Evolutionary conservation across 2,329 filamentous ascomycete genomes (phyloP), one percentile per base, ranked within the genome.

Genomic region (Metarhizium robertsii): DNA sequence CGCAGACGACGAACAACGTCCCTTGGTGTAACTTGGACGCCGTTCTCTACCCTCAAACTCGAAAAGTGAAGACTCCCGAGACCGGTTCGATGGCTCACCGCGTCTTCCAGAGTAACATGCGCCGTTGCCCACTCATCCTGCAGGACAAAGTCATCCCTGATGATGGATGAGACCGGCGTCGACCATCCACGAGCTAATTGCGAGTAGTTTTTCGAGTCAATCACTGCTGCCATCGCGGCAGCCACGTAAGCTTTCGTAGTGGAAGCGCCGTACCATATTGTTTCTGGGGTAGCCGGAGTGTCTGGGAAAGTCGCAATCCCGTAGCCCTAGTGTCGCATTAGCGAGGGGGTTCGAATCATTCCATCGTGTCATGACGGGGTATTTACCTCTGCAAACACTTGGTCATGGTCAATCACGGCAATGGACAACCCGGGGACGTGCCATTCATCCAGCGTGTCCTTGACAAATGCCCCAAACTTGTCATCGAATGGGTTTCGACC

Each of bases 221-320:
- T 73, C 6, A 80, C 62, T 1, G 77, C 74, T 1, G 82, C 65
- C 2, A 85, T 64, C 0, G 72, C 70, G 0, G 79, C 78, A 2
- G 76, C 74, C 0, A 75, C 77, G 53, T 79, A 74, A 4, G 79
- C 76, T 63, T 85, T 85, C 25, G 79, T 81, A 2, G 75, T 81
- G 49, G 79, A 82, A 2, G 74, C 82, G 2, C 71, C 72, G 56
- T 78, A 79, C 67, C 79, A 84, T 2, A 84, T 68, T 0, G 80
- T 83, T 34, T 76, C 67, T 55, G 52, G 69, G 63, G 61, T 73
- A 58, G 59, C 75, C 65, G 58, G 72, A 69, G 32, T 72, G 70
- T 73, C 75, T 57, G 59, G 67, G 16, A 67, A 46, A 0, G 63
- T 66, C 4, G 67, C 66, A 29, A 58, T 60, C 7, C 67, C 68